Base-by-base conservation (phyloP, 805 yeast species). In the Candida orba region DNA sequence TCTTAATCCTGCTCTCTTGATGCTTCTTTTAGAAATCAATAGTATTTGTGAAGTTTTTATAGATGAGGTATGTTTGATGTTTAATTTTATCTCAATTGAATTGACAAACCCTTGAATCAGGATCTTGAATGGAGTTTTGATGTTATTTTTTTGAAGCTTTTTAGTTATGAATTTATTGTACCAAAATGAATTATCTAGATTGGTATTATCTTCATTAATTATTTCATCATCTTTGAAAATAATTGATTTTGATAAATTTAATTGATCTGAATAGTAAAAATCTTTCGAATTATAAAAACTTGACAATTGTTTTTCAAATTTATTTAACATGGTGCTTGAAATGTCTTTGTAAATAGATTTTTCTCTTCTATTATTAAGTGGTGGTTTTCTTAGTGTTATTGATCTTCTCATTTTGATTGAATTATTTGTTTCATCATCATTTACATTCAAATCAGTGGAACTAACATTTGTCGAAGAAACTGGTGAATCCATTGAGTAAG, bases 1-100 rank as follows among this genome's bases (percentile, higher is more conserved):
- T 39, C 87, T 57, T 3, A 79, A 73, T 5, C 84, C 87, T 6
- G 82, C 79, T 35, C 86, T 60, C 47, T 67, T 67, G 14, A 51
- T 52, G 36, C 67, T 60, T 48, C 69, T 46, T 44, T 37, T 65
- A 24, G 59, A 58, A 8, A 52, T 20, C 4, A 57, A 37, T 8
- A 56, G 42, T 6, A 57, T 4, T 9, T 39, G 34, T 7, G 51
- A 58, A 1, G 25, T 6, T 29, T 40, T 50, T 2, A 37, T n/a
- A 2, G 35, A 27, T 4, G 43, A 37, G 9, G 45, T 37, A 15
- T 46, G 38, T 17, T 20, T 14, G 14, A 48, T 22, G 3, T 41
- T 35, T 2, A 50, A 23, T 6, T 47, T 42, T 24, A 51, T 29
- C 6, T 41, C 34, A 10, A 53, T 40, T 14, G 50, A 42, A 4